These are phyloP conservation scores for Chaetomiaceae sp. DNA, from an alignment of 2,329 filamentous ascomycete species.

Conservation along the genomic window DNA sequence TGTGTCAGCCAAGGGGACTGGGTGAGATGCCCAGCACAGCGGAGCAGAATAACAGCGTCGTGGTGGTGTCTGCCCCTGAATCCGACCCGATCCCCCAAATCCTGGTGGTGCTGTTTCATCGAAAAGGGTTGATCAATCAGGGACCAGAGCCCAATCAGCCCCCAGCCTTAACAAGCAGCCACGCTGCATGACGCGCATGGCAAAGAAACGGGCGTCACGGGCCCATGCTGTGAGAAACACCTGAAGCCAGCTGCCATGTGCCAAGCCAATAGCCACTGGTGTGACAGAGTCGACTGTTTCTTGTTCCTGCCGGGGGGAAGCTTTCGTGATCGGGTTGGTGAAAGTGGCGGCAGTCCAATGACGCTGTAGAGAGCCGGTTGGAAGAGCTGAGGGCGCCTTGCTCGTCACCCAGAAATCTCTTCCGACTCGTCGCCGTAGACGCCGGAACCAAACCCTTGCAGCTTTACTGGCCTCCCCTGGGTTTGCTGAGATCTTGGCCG, in stretches of 20 bases:
- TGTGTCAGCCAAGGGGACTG: too few species aligned
- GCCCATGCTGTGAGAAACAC: neutral
- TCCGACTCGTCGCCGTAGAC: too few species aligned
- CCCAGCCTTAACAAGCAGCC: constrained; percentile 6
- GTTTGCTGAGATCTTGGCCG: too few species aligned
- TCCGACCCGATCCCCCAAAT: neutral
- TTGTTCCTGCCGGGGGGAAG: neutral
- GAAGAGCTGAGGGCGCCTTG: too few species aligned
- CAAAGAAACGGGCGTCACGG: neutral
- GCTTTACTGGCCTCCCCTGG: too few species aligned
- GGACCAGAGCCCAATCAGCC: neutral
- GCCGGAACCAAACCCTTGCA: neutral
- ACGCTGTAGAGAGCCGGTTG: too few species aligned
- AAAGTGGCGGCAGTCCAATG: too few species aligned
- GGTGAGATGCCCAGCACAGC: too few species aligned
- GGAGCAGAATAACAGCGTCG: too few species aligned
- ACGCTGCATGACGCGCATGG: constrained; percentile 4
- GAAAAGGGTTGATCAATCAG: neutral
- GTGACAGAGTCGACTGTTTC: neutral
- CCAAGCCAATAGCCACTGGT: constrained; percentile 15
- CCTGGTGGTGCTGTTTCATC: neutral
- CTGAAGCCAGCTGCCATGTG: neutral
- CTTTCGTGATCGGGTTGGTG: neutral
- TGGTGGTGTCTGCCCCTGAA: too few species aligned
- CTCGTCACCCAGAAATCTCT: too few species aligned